Base-by-base conservation (phyloP, 805 yeast species). In the Pichia manshurica region DNA sequence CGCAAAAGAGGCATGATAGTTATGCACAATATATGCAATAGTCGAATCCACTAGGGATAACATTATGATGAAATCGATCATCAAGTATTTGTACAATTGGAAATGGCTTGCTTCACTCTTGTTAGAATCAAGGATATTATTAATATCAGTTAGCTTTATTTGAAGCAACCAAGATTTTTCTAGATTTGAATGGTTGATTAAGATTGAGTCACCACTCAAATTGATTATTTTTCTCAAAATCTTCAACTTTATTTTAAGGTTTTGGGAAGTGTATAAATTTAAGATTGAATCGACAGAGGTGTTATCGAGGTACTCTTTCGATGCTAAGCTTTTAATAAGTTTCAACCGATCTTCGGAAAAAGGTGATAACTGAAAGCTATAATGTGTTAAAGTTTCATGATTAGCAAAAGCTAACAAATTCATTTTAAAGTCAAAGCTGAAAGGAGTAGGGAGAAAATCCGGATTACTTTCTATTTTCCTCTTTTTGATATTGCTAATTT, bases 1-100 rank as follows among this genome's bases (percentile, higher is more conserved):
- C 5, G 19, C 15, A 19, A 12, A 16, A 12, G 12, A 22, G 16
- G 36, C 36, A 25, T 25, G 29, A 19, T 12, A 15, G 7, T 34
- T 23, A 43, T 32, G n/a, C 4, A 32, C 29, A 5, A 45, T 39
- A 23, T 12, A 47, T 1, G 2, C 7, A 15, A 38, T 34, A 16
- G 42, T 21, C 28, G 51, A 48, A 31, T 44, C 23, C 20, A 48
- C 35, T 21, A 48, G 29, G 4, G 48, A 44, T 36, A 48, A 37
- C 16, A 48, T 31, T 9, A 20, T 25, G 21, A 19, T 44, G 16
- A 48, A 41, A 23, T 44, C 51, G 16, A 28, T 37, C 16, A 23
- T 23, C 22, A 45, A 35, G 12, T 23, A 22, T 33, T 38, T 37
- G 22, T 41, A 42, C 16, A 42, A 41, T 10, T 28, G 33, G 33